Evolutionary conservation across 108 stramenopile genomes (phyloP).

Genomic region (Skeletonema grethae): DNA sequence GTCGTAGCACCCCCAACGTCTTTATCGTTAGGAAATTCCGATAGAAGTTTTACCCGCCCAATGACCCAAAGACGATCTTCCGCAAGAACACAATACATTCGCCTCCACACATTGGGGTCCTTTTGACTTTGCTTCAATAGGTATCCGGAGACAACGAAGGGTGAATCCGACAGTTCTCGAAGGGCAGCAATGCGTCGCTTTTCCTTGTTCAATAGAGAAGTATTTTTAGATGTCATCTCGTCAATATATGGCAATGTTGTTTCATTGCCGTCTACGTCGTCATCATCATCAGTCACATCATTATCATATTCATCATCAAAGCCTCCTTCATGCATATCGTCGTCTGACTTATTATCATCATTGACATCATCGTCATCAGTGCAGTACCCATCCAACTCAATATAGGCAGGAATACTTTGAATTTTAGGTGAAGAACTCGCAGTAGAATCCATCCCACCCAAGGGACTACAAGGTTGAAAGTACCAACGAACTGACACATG

Average conservation of each 20-base stretch:
- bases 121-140: conserved; percentile 39
- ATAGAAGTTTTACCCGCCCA: conserved; percentile 36
- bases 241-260: neutral
- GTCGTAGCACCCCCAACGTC: neutral
- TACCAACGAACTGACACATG: conserved; percentile 48
- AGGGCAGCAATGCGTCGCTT: conserved; percentile 32
- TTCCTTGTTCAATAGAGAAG: conserved; percentile 31
- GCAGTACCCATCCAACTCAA: conserved; percentile 55
- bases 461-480: conserved; percentile 53
- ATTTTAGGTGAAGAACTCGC: conserved; percentile 31
- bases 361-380: conserved; percentile 18
- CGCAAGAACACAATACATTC: conserved; percentile 49
- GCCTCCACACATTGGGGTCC: conserved; percentile 56
- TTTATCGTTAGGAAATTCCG: neutral
- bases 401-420: conserved; percentile 42
- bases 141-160: conserved; percentile 50
- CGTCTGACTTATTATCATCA: conserved; percentile 7
- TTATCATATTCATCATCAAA: conserved; percentile 6
- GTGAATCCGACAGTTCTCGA: conserved; percentile 36
- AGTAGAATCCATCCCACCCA: conserved; percentile 31
- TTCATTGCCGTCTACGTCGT: conserved; percentile 4
- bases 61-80: conserved; percentile 50
- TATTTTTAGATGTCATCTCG: neutral
- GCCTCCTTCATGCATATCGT: neutral
- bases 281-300: conserved; percentile 17